A percentile compares a stretch with the other conserved stretches of the same genome.
These are phyloP conservation scores for Saitozyma sp. DNA, from an alignment of 768 basidiomycete genomes.

Conservation along the genomic window DNA sequence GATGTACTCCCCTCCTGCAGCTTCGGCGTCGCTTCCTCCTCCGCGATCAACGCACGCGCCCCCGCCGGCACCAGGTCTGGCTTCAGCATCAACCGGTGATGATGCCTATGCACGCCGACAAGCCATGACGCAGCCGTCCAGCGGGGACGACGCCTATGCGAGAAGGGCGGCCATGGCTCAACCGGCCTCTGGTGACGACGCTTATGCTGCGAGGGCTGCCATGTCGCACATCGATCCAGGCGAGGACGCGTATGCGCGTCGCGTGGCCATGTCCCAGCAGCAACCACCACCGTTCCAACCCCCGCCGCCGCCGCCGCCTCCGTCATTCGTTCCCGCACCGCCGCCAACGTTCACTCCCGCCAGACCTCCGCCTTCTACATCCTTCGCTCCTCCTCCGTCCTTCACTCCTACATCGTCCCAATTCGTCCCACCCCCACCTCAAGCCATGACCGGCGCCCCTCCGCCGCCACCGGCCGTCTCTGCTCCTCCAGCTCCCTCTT, in stretches of 20 bases:
- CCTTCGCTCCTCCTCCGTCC: slow-evolving; percentile 5
- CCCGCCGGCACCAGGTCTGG: slow-evolving; percentile 10
- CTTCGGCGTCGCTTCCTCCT: slow-evolving; percentile 3
- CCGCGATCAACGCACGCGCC: slow-evolving; percentile 23
- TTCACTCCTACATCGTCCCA: slow-evolving; percentile 2
- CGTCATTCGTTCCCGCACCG: not conserved
- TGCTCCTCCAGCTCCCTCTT: not conserved
- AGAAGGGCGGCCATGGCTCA: slow-evolving; percentile 36
- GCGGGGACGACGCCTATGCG: slow-evolving; percentile 46
- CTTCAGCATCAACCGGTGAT: slow-evolving; percentile 8
- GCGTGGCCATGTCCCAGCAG: slow-evolving; percentile 37
- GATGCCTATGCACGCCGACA: slow-evolving; percentile 27
- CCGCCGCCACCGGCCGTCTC: not conserved
- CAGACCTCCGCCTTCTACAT: no score
- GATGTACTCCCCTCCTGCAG: slow-evolving; percentile 31
- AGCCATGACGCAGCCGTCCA: slow-evolving; percentile 19
- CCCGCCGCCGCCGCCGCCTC: slow-evolving; percentile 7
- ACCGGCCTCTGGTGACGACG: slow-evolving; percentile 19
- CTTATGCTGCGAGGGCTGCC: slow-evolving; percentile 24
- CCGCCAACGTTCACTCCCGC: no score
- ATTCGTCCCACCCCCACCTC: not conserved
- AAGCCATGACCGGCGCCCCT: not conserved
- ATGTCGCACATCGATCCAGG: slow-evolving; percentile 16
- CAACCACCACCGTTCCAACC: not conserved
- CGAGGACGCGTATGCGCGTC: slow-evolving; percentile 42